These are phyloP conservation scores for Rosa multiflora DNA, from an alignment of 306 rosid species.

Conservation along the genomic window DNA sequence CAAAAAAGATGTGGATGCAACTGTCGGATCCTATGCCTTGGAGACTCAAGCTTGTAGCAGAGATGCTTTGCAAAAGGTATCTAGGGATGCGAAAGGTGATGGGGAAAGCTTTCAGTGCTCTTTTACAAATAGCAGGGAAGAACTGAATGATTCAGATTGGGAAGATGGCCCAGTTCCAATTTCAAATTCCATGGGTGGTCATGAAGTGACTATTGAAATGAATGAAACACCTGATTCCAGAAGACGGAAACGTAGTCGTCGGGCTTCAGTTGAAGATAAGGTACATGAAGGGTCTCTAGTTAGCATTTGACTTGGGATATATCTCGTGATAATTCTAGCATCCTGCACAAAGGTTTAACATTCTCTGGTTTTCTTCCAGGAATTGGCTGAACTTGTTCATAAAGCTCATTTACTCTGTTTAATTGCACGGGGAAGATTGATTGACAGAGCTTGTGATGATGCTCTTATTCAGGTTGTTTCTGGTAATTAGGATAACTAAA, in stretches of 20 bases:
- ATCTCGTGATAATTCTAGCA: conserved; percentile 27
- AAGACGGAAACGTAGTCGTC: conserved; percentile 49
- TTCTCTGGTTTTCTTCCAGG: conserved; percentile 40
- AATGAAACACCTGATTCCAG: conserved; percentile 52
- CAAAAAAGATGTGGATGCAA: conserved; percentile 32
- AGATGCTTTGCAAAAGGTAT: conserved; percentile 35
- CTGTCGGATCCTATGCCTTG: conserved; percentile 27
- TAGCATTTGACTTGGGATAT: conserved; percentile 24
- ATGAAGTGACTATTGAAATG: conserved; percentile 64
- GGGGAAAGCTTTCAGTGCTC: conserved; percentile 31
- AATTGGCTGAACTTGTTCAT: conserved; percentile 79
- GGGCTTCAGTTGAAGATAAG: conserved; percentile 82
- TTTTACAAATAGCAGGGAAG: conserved; percentile 43
- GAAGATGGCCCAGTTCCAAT: conserved; percentile 68
- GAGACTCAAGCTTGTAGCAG: conserved; percentile 41
- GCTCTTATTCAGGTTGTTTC: conserved; percentile 75
- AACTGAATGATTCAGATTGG: conserved; percentile 76
- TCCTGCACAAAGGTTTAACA: conserved; percentile 14
- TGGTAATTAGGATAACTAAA: conserved; percentile 14
- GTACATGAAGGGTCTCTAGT: conserved; percentile 36
- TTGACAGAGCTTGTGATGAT: conserved; percentile 81
- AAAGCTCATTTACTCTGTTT: conserved; percentile 90
- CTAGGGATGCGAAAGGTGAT: conserved; percentile 34
- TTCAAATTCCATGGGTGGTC: conserved; percentile 31
- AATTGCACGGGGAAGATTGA: conserved; percentile 88